These are phyloP conservation scores for Agaricus blazei DNA, from an alignment of 768 basidiomycete genomes.

Conservation along the genomic window DNA sequence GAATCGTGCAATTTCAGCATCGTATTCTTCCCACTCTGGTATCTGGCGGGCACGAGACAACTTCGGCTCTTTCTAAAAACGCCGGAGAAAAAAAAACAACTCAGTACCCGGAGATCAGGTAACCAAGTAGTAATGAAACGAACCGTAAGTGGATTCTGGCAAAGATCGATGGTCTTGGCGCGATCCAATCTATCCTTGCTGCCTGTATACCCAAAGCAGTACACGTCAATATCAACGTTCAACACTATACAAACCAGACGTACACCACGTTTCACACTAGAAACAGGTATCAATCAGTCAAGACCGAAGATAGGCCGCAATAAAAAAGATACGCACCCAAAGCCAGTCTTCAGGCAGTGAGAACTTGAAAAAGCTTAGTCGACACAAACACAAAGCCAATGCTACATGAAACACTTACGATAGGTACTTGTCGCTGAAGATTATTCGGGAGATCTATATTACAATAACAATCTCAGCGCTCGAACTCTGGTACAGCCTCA, in stretches of 20 bases:
- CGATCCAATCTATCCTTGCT: constrained; percentile 78
- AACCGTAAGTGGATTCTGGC: constrained; percentile 94
- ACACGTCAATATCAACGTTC: neutral
- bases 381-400: neutral
- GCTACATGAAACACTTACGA: constrained; percentile 48
- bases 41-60: constrained; percentile 89
- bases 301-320: neutral
- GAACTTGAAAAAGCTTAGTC: constrained; percentile 39
- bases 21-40: constrained; percentile 97
- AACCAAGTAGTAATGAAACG: constrained; percentile 19
- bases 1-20: constrained; percentile 83
- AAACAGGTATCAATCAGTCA: constrained; percentile 2
- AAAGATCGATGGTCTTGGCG: constrained; percentile 91
- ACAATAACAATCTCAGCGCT: neutral
- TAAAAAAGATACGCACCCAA: constrained; percentile 57
- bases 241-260: constrained; percentile 18
- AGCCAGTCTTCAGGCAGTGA: constrained; percentile 93
- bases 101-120: no score
- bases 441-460: constrained; percentile 88
- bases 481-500: neutral
- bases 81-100: neutral
- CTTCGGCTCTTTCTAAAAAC: constrained; percentile 89
- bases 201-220: constrained; percentile 32
- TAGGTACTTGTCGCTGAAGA: constrained; percentile 86
- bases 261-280: constrained; percentile 99